Evolutionary conservation across 2,329 filamentous ascomycete species (phyloP).

Genomic region (Myotisia sp.): DNA sequence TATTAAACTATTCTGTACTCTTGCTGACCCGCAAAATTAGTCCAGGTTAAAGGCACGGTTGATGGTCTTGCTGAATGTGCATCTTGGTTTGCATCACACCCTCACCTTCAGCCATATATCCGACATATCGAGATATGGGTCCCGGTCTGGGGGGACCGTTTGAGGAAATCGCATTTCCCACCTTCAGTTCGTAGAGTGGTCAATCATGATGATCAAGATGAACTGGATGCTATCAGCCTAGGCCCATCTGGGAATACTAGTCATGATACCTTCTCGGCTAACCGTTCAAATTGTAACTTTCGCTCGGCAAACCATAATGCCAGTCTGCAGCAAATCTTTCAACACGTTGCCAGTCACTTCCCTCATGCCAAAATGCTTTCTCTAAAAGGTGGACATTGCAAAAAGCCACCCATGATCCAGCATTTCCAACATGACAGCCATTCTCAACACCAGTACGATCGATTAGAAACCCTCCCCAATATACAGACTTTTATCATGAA

Average conservation of each 20-base stretch:
- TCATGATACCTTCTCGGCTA: slow-evolving; percentile 18
- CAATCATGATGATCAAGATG: slow-evolving; percentile 12
- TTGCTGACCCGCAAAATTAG: slow-evolving; percentile 15
- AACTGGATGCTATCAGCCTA: slow-evolving; percentile 14
- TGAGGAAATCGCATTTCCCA: slow-evolving; percentile 33
- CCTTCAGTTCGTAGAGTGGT: slow-evolving; percentile 16
- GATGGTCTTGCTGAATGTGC: slow-evolving; percentile 47
- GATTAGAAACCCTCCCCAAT: slow-evolving; percentile 37
- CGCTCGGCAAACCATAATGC: slow-evolving; percentile 44
- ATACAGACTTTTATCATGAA: slow-evolving; percentile 57
- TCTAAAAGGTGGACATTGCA: slow-evolving; percentile 61
- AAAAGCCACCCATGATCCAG: slow-evolving; percentile 55
- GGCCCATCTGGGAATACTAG: slow-evolving; percentile 15
- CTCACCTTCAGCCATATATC: slow-evolving; percentile 49
- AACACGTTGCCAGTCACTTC: slow-evolving; percentile 45
- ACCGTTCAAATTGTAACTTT: slow-evolving; percentile 20
- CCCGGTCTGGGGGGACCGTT: slow-evolving; percentile 51
- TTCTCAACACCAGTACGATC: too few relatives aligned
- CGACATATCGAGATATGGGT: slow-evolving; percentile 67
- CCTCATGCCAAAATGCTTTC: slow-evolving; percentile 52
- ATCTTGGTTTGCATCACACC: slow-evolving; percentile 44
- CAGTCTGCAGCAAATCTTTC: slow-evolving; percentile 55
- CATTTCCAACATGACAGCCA: slow-evolving; percentile 39
- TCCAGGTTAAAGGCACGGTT: slow-evolving; percentile 59
- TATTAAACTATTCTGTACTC: slow-evolving; percentile 4